Evolutionary conservation across 176 grass and related monocot species (phyloP).

Genomic region (Canna indica): DNA sequence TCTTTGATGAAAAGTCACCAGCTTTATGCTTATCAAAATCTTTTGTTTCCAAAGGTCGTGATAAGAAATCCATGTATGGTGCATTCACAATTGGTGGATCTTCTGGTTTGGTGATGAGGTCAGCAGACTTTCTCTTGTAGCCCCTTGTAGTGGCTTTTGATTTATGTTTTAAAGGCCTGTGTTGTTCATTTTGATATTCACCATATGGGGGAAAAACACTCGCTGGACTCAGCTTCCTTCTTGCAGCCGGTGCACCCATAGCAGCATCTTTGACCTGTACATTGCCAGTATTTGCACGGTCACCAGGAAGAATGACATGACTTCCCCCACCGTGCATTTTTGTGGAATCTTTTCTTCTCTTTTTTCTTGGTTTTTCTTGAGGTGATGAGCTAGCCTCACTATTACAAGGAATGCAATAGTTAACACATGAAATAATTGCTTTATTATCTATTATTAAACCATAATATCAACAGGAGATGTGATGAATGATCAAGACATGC

Average conservation of each 20-base stretch:
- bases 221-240: slow-evolving; percentile 29
- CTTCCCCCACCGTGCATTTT: slow-evolving; percentile 31
- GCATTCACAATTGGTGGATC: slow-evolving; percentile 30
- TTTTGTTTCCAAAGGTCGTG: slow-evolving; percentile 44
- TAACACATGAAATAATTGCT: background rate
- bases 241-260: slow-evolving; percentile 25
- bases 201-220: slow-evolving; percentile 26
- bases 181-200: slow-evolving; percentile 35
- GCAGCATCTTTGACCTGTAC: slow-evolving; percentile 39
- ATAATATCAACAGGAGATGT: background rate
- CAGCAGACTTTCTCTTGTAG: slow-evolving; percentile 44
- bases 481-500: background rate
- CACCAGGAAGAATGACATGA: slow-evolving; percentile 31
- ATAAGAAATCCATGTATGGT: slow-evolving; percentile 42
- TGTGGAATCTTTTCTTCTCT: slow-evolving; percentile 76
- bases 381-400: slow-evolving; percentile 49
- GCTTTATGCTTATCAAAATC: slow-evolving; percentile 59
- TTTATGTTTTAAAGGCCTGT: slow-evolving; percentile 45
- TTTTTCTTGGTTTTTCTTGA: slow-evolving; percentile 59
- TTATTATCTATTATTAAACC: background rate
- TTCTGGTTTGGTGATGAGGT: slow-evolving; percentile 31
- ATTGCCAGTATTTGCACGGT: slow-evolving; percentile 28
- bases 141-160: slow-evolving; percentile 21
- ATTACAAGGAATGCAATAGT: slow-evolving; percentile 20
- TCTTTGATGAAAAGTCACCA: slow-evolving; percentile 17